Percentiles rank a stretch among this genome's conserved stretches.
Conservation (phyloP, 2,329 filamentous ascomycete species). For the Arthroderma sp. region DNA sequence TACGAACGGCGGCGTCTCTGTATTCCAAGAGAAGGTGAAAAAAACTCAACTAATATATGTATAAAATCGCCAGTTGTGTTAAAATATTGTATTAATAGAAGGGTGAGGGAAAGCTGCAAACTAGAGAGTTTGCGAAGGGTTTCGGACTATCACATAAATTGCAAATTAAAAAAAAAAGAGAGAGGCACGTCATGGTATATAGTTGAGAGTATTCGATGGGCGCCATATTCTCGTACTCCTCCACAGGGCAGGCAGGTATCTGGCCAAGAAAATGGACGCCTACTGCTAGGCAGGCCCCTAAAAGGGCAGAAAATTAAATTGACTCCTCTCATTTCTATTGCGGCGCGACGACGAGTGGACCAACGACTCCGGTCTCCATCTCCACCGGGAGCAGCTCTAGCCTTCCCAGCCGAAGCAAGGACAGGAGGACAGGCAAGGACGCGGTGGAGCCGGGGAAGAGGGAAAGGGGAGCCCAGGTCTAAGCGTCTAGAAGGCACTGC, state of each 20-base stretch:
- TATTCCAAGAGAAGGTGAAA: background rate
- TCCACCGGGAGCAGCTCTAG: constrained; percentile 7
- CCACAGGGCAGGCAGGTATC: background rate
- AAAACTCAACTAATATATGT: background rate
- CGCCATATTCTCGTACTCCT: background rate
- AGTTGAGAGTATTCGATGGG: background rate
- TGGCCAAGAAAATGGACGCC: constrained; percentile 3
- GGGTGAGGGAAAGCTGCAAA: background rate
- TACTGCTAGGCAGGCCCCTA: background rate
- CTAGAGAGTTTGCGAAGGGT: constrained; percentile 3
- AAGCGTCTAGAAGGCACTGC: constrained; percentile 8
- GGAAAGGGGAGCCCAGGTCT: constrained; percentile 9
- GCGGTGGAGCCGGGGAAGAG: constrained; percentile 14
- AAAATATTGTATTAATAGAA: background rate
- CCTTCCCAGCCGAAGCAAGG: constrained; percentile 2
- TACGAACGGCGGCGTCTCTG: constrained; percentile 1
- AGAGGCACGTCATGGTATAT: background rate
- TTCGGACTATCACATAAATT: constrained; percentile 1
- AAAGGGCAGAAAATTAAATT: constrained; percentile 1
- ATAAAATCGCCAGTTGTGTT: background rate
- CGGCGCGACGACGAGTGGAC: constrained; percentile 5
- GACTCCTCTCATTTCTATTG: constrained; percentile 6
- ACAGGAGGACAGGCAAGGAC: constrained; percentile 1
- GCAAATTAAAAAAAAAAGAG: background rate
- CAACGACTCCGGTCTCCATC: constrained; percentile 1